Evolutionary conservation across 192 early-diverging fungal species (phyloP).

Genomic region (Allomyces macrogynus): DNA sequence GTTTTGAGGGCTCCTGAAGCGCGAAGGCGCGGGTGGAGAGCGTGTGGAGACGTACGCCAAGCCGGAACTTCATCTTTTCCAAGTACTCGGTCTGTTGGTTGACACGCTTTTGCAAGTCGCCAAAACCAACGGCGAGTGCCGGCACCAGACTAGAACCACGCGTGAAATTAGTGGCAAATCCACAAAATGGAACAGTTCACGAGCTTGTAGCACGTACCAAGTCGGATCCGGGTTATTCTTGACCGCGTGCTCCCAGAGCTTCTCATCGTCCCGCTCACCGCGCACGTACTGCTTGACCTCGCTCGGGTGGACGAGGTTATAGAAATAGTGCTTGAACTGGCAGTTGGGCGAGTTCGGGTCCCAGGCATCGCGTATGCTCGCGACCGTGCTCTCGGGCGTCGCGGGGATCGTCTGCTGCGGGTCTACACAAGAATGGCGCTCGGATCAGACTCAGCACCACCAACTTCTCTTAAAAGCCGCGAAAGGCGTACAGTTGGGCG

Average conservation of each 20-base stretch:
- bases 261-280: slow-evolving; percentile 41
- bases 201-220: slow-evolving; percentile 33
- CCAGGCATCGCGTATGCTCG: slow-evolving; percentile 51
- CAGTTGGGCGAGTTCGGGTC: slow-evolving; percentile 54
- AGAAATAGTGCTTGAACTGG: slow-evolving; percentile 86
- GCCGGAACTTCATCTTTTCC: slow-evolving; percentile 3
- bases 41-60: too few species aligned
- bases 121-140: slow-evolving; percentile 77
- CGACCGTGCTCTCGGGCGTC: slow-evolving; percentile 35
- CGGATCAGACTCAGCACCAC: slow-evolving; percentile 14
- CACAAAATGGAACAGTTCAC: too few species aligned
- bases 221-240: slow-evolving; percentile 69
- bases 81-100: slow-evolving; percentile 54
- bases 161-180: too few species aligned
- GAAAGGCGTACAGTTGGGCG: slow-evolving; percentile 14
- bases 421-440: slow-evolving; percentile 2
- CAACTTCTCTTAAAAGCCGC: background rate
- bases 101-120: slow-evolving; percentile 69
- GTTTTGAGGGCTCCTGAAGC: background rate
- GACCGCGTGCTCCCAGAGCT: slow-evolving; percentile 64
- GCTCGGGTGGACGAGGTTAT: slow-evolving; percentile 77
- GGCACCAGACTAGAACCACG: slow-evolving; percentile 86
- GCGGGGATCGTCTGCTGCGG: slow-evolving; percentile 11
- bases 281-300: slow-evolving; percentile 59
- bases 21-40: too few species aligned